These are phyloP conservation scores for Cadophora sp. DNA, from an alignment of 2,329 filamentous ascomycete genomes.

Conservation along the genomic window DNA sequence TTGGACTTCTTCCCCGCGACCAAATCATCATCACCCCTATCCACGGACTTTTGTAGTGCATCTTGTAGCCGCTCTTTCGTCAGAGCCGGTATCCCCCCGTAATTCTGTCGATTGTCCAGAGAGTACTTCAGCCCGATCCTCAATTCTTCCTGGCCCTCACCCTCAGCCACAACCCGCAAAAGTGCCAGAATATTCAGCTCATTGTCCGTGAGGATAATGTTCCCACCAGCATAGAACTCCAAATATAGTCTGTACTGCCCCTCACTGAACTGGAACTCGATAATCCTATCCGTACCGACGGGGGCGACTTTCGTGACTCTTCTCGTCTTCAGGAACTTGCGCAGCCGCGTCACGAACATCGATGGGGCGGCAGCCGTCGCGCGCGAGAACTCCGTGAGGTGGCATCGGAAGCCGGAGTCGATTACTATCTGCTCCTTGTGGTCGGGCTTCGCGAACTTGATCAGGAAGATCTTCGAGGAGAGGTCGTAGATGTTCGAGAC, in stretches of 20 bases:
- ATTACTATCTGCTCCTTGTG: constrained; percentile 89
- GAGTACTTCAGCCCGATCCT: constrained; percentile 80
- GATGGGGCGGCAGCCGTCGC: constrained; percentile 86
- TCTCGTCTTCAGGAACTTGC: constrained; percentile 88
- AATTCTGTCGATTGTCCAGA: constrained; percentile 84
- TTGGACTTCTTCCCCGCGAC: constrained; percentile 70
- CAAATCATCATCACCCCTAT: constrained; percentile 60
- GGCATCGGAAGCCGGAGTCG: constrained; percentile 95
- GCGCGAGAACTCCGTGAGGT: constrained; percentile 89
- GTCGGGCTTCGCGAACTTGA: constrained; percentile 93
- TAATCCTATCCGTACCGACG: constrained; percentile 90
- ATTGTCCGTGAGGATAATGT: constrained; percentile 89
- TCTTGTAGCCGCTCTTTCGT: constrained; percentile 75
- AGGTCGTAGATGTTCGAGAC: constrained; percentile 96
- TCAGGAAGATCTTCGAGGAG: constrained; percentile 90
- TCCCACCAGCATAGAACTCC: constrained; percentile 96
- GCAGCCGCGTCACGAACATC: constrained; percentile 81
- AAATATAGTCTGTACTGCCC: constrained; percentile 86
- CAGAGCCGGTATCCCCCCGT: constrained; percentile 73
- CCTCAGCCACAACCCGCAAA: constrained; percentile 79
- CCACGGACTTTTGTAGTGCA: constrained; percentile 71
- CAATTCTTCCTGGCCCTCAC: constrained; percentile 83
- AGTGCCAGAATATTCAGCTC: constrained; percentile 84
- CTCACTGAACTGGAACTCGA: constrained; percentile 93
- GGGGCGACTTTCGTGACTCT: constrained; percentile 82